A percentile compares a stretch with the other conserved stretches of the same genome.
phyloP scores from a whole-genome alignment of 129 eudicot species.

The Flaveria linearis region DNA sequence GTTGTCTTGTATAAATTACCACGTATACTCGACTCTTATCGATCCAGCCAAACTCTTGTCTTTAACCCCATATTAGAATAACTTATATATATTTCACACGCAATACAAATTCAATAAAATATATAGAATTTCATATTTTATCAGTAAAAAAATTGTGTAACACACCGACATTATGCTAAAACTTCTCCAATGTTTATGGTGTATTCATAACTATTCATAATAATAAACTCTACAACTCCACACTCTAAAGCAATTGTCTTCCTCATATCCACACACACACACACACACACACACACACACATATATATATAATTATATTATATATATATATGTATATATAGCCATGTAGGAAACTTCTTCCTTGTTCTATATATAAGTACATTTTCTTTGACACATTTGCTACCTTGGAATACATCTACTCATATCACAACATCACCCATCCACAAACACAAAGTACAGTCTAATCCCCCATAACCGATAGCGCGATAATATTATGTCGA shows the following conservation, averaged over 20 bases:
- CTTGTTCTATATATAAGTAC: slow-evolving; percentile 30
- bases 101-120: slow-evolving; percentile 4
- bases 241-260: slow-evolving; percentile 38
- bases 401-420: slow-evolving; percentile 13
- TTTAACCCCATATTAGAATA: slow-evolving; percentile 9
- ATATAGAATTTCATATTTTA: not conserved
- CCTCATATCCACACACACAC: slow-evolving; percentile 31
- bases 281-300: slow-evolving; percentile 16
- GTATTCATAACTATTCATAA: slow-evolving; percentile 9
- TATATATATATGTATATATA: not conserved
- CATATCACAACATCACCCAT: slow-evolving; percentile 12
- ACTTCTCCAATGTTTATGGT: slow-evolving; percentile 41
- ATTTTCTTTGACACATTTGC: not conserved
- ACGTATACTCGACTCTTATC: not conserved
- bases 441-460: not conserved
- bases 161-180: slow-evolving; percentile 38
- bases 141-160: not conserved
- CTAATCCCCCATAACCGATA: not conserved
- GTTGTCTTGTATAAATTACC: not conserved
- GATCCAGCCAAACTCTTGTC: slow-evolving; percentile 21
- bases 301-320: too few species aligned
- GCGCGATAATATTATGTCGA: slow-evolving; percentile 47
- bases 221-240: slow-evolving; percentile 34
- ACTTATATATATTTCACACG: not conserved
- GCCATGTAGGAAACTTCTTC: not conserved